Evolutionary conservation across 179 eudicot genomes (phyloP).

Genomic region (Beta corolliflora): DNA sequence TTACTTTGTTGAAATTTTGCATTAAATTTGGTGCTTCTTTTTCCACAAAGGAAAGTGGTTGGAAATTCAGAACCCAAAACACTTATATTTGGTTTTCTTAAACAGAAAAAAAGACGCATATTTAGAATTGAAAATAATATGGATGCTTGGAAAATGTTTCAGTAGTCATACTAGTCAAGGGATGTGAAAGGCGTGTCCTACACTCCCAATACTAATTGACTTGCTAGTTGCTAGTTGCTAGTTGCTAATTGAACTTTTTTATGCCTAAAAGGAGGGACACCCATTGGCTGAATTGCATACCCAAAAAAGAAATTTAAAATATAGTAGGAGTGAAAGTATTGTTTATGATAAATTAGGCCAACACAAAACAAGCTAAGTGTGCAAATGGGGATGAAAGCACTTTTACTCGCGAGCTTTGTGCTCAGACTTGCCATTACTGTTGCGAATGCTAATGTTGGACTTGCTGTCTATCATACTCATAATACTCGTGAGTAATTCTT

Average conservation of each 20-base stretch:
- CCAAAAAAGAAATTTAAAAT: not conserved
- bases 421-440: not conserved
- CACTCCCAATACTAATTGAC: not conserved
- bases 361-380: too few species aligned
- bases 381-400: constrained; percentile 11
- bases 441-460: constrained; percentile 1
- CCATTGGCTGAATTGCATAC: not conserved
- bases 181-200: not conserved
- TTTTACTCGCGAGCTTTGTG: not conserved
- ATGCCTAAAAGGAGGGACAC: not conserved
- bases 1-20: too few species aligned
- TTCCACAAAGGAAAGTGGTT: not conserved
- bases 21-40: too few species aligned
- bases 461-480: constrained; percentile 13
- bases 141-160: not conserved
- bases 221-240: not conserved
- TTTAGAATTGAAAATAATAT: too few species aligned
- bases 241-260: not conserved
- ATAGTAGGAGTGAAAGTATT: too few species aligned
- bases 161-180: not conserved
- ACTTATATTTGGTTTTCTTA: not conserved
- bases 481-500: constrained; percentile 6
- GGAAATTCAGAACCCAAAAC: not conserved
- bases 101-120: too few species aligned
- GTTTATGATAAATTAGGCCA: too few species aligned